A percentile compares a stretch with the other conserved stretches of the same genome.
phyloP scores from a whole-genome alignment of 2,329 filamentous ascomycete species.

The Epichloe festucae region DNA sequence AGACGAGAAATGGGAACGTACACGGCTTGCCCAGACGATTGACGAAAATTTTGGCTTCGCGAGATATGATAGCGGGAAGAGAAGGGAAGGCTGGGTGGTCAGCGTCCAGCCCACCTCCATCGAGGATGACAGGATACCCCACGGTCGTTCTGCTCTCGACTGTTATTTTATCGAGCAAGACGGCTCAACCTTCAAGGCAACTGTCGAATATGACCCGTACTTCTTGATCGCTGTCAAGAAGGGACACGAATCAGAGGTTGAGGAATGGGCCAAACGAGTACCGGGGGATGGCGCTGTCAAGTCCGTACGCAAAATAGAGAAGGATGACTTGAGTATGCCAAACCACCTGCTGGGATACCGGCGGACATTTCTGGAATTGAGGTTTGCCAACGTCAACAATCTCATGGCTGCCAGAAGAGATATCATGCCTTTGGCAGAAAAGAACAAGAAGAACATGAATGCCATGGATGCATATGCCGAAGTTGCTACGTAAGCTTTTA shows the following conservation, averaged over 20 bases:
- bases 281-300: constrained; percentile 72
- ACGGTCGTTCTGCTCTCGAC: constrained; percentile 81
- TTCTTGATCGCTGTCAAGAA: constrained; percentile 84
- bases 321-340: constrained; percentile 88
- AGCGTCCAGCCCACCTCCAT: constrained; percentile 87
- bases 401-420: constrained; percentile 72
- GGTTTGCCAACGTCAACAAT: constrained; percentile 78
- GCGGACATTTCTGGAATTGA: constrained; percentile 74
- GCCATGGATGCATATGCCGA: constrained; percentile 98
- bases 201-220: constrained; percentile 92
- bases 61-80: constrained; percentile 77
- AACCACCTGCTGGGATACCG: constrained; percentile 90
- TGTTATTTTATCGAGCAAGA: constrained; percentile 95
- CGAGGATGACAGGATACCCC: constrained; percentile 70
- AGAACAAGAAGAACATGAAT: constrained; percentile 91
- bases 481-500: constrained; percentile 62
- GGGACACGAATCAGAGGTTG: constrained; percentile 80
- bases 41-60: constrained; percentile 93
- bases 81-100: constrained; percentile 78
- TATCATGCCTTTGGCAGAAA: constrained; percentile 83
- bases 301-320: constrained; percentile 62
- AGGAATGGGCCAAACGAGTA: constrained; percentile 82
- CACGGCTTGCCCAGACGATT: constrained; percentile 70
- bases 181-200: constrained; percentile 85
- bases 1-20: constrained; percentile 85